Evolutionary conservation across 768 basidiomycete species (phyloP).

Genomic region (Mycena floridula): DNA sequence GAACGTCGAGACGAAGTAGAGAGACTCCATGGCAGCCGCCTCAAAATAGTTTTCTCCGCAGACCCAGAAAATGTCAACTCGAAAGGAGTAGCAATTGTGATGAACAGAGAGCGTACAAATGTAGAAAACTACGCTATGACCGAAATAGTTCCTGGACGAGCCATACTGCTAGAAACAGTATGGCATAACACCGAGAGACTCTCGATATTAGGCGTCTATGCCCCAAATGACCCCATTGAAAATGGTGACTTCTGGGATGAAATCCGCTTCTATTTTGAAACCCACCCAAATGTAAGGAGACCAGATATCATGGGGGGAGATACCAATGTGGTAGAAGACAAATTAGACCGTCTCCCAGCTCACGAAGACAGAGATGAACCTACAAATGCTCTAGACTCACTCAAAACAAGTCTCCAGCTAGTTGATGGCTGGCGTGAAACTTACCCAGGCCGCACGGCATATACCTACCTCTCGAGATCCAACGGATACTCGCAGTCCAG

Average conservation of each 20-base stretch:
- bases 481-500: constrained; percentile 16
- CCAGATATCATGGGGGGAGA: constrained; percentile 33
- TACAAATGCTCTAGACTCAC: constrained; percentile 9
- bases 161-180: constrained; percentile 8
- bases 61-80: constrained; percentile 13
- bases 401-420: constrained; percentile 14
- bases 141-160: constrained; percentile 22
- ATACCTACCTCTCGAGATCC: constrained; percentile 19
- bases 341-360: constrained; percentile 26
- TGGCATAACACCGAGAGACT: constrained; percentile 16
- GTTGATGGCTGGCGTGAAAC: constrained; percentile 27
- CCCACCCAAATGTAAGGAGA: constrained; percentile 3
- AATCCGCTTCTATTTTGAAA: constrained; percentile 7
- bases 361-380: constrained; percentile 11
- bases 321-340: constrained; percentile 34
- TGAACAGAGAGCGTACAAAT: constrained; percentile 23
- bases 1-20: constrained; percentile 6
- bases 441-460: constrained; percentile 14
- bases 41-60: constrained; percentile 13
- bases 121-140: constrained; percentile 6
- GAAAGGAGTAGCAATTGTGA: constrained; percentile 22
- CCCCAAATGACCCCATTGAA: constrained; percentile 22
- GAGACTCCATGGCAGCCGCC: constrained; percentile 1
- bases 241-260: constrained; percentile 25
- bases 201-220: constrained; percentile 25